Conservation (phyloP, 73 alveolate genomes). For the Paramecium caudatum region DNA sequence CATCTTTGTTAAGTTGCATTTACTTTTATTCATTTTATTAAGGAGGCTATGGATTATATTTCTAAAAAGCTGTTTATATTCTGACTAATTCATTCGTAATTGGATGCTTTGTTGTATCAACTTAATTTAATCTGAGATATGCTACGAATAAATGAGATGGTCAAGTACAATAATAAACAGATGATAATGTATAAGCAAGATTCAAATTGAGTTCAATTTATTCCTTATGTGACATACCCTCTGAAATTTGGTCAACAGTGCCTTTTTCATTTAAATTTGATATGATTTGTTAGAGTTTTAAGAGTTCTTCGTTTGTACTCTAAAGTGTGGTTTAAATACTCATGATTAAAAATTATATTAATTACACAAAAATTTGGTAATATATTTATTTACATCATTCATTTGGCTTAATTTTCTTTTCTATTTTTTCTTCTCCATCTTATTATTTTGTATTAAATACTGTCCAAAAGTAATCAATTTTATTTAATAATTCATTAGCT, state of each 20-base stretch:
- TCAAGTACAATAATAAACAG: conserved; percentile 29
- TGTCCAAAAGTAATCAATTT: not conserved
- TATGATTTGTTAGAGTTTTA: not conserved
- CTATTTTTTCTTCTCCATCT: not conserved
- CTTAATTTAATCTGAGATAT: not conserved
- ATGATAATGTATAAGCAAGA: conserved; percentile 55
- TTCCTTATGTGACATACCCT: conserved; percentile 23
- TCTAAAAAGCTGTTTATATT: conserved; percentile 26
- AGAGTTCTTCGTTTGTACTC: not conserved
- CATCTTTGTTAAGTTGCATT: not conserved
- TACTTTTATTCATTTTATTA: not conserved
- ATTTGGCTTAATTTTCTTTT: not conserved
- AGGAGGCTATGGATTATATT: not conserved
- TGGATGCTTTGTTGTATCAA: conserved; percentile 37
- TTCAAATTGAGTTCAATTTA: conserved; percentile 48
- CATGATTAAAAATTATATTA: not conserved
- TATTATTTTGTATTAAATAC: not conserved
- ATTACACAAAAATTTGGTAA: not conserved
- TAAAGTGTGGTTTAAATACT: not conserved
- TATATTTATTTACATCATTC: not conserved
- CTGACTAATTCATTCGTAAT: conserved; percentile 7
- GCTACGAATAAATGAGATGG: not conserved
- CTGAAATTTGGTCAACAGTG: not conserved
- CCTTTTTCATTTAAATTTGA: not conserved
- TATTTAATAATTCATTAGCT: not conserved